These are phyloP conservation scores for Solanum pennellii DNA, from an alignment of 257 asterid species.

Conservation along the genomic window DNA sequence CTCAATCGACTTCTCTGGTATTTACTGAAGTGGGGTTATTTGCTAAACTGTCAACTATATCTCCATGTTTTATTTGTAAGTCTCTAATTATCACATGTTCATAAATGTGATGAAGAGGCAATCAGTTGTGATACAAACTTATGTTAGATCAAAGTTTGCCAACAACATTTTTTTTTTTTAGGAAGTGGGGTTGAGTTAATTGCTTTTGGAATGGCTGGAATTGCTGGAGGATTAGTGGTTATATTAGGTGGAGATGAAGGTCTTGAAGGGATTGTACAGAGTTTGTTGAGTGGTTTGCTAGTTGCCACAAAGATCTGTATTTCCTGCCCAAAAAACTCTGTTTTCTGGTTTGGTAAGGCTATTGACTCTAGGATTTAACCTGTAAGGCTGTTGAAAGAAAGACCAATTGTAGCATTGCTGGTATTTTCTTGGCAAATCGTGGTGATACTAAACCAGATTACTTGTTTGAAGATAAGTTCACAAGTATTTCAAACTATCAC, in stretches of 20 bases:
- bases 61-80: neutral
- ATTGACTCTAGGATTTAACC: constrained; percentile 38
- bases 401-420: constrained; percentile 55
- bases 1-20: neutral
- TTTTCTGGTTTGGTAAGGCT: constrained; percentile 47
- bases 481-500: constrained; percentile 44
- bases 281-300: constrained; percentile 40
- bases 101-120: neutral
- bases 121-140: neutral
- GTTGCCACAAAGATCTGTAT: constrained; percentile 56
- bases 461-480: constrained; percentile 74
- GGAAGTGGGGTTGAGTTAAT: constrained; percentile 21
- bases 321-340: constrained; percentile 63
- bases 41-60: neutral
- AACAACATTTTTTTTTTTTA: neutral
- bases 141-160: neutral
- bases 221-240: constrained; percentile 50
- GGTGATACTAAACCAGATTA: constrained; percentile 50
- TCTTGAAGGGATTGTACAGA: constrained; percentile 55
- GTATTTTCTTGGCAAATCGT: constrained; percentile 35
- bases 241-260: constrained; percentile 45
- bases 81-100: neutral
- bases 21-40: neutral
- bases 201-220: constrained; percentile 74
- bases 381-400: constrained; percentile 59